Percentiles rank a stretch among this genome's conserved stretches.
phyloP scores from a whole-genome alignment of 495 filamentous ascomycete genomes.

The Penicillium daleae region DNA sequence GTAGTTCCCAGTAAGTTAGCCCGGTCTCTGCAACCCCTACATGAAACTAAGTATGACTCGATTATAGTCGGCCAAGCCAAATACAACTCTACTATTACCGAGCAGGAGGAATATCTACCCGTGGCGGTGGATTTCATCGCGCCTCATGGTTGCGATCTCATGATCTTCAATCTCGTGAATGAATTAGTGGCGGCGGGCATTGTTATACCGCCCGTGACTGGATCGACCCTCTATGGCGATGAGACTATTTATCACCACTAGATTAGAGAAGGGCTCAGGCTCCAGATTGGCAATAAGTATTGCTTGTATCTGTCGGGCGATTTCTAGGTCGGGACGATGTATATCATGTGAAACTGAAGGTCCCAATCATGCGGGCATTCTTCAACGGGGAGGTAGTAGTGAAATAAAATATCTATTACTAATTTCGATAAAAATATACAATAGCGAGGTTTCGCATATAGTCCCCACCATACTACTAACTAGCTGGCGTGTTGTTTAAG shows the following conservation, averaged over 20 bases:
- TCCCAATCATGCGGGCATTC: too few species aligned
- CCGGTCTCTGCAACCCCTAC: background rate
- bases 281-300: too few species aligned
- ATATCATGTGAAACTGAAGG: too few species aligned
- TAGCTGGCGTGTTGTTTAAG: too few species aligned
- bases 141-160: conserved; percentile 5
- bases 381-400: too few species aligned
- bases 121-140: conserved; percentile 3
- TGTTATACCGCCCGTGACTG: background rate
- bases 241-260: background rate
- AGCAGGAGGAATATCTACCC: background rate
- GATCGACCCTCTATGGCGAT: background rate
- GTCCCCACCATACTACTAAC: too few species aligned
- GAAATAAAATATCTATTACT: too few species aligned
- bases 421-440: too few species aligned
- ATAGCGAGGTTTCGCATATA: too few species aligned
- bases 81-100: background rate
- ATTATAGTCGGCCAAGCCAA: conserved; percentile 2
- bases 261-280: background rate
- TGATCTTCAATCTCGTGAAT: background rate
- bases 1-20: conserved; percentile 47
- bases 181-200: background rate
- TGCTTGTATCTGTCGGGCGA: too few species aligned
- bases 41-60: background rate
- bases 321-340: too few species aligned